Base-by-base conservation (phyloP, 768 basidiomycete species). In the Podaxis rugospora region DNA sequence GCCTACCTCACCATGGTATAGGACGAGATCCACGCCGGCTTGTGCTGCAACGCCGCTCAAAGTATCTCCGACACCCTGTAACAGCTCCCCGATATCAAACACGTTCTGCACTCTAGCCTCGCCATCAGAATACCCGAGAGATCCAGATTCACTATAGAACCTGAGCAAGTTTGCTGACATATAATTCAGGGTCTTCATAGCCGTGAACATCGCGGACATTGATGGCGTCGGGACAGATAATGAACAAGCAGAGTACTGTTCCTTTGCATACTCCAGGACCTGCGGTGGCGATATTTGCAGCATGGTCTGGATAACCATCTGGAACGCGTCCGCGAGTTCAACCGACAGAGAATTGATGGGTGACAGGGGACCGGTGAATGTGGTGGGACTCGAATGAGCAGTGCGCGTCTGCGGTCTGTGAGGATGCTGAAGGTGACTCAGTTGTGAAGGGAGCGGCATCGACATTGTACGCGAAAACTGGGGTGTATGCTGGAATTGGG, bases 151-250 rank as follows among this genome's bases (percentile, higher is more conserved):
- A 14, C 72, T 68, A 61, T 76, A 79, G 67, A 88, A 80, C 10
- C 81, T 72, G 4, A 79, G 69, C 84, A 92, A 85, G 70, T 93
- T 90, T n/a, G 91, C 92, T 4, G 92, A 92, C 65, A 97, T 84
- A 68, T 92, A 96, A 71, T 96, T 96, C 65, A 98, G 83, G 65
- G 89, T 91, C 75, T 94, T 93, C 92, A 97, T 93, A 40, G 89
- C 83, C 16, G 92, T 92, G 71, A 97, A 84, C 71, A 98, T 80
- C 40, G 93, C 92, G 16, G 92, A 90, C 73, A 98, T 82, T 65
- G 89, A 92, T 5, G 93, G 84, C 0, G 91, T 91, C 9, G 95
- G 95, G 47, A 97, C 84, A 39, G 92, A 87, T 25, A 98, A 74
- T 1, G 93, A 84, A 71, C 92, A 96, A 25, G 92, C 89, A 1